Evolutionary conservation across 2,329 filamentous ascomycete genomes (phyloP).

Genomic region (Alternaria burnsii): DNA sequence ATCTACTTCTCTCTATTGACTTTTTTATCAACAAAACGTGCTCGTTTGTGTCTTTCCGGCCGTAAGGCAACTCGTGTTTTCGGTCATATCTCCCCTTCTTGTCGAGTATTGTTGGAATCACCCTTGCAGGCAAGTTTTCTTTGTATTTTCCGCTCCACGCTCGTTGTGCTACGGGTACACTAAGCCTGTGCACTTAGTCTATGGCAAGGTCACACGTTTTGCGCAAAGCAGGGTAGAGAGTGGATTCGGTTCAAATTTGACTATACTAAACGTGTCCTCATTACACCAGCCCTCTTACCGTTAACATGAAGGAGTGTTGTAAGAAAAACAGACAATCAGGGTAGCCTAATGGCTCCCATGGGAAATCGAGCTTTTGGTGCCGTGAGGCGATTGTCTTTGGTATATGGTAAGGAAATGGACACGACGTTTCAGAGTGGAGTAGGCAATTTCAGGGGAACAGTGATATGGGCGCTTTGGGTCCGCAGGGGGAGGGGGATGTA

Average conservation of each 20-base stretch:
- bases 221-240: not conserved
- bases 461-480: not conserved
- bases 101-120: too few relatives aligned
- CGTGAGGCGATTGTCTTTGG: constrained; percentile 19
- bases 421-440: not conserved
- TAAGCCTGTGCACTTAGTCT: too few relatives aligned
- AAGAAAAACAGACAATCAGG: not conserved
- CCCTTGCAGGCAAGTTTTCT: too few relatives aligned
- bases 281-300: not conserved
- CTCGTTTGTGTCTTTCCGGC: too few relatives aligned
- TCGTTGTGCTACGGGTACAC: too few relatives aligned
- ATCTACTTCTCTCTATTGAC: not conserved
- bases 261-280: not conserved
- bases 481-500: not conserved
- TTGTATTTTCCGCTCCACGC: too few relatives aligned
- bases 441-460: not conserved
- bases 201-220: too few relatives aligned
- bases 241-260: not conserved
- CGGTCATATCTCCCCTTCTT: too few relatives aligned
- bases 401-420: not conserved
- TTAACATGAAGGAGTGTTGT: not conserved
- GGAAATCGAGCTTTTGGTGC: constrained; percentile 6
- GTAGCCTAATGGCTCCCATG: too few relatives aligned
- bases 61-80: too few relatives aligned
- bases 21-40: too few relatives aligned